Base-by-base conservation (phyloP, 345 rosid species). In the Trapa bicornis region DNA sequence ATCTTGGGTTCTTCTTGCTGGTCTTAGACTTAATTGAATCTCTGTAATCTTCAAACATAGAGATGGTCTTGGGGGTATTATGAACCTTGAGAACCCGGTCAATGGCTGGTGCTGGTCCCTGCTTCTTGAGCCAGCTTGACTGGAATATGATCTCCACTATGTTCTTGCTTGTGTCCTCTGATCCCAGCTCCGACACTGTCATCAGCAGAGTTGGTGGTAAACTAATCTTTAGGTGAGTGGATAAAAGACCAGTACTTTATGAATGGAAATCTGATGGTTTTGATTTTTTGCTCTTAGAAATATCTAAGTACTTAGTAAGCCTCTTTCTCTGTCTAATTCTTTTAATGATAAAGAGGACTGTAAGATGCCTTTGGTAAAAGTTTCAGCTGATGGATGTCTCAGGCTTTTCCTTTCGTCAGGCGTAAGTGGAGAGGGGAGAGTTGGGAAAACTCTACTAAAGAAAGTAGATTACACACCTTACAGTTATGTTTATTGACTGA, bases 71-170 rank as follows among this genome's bases (percentile, higher is more conserved):
- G 17, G 77, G 86, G 62, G 89, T 85, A 82, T 82, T 89, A 67
- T 83, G 88, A 74, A 89, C 88, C 69, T 85, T 89, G 66, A 89
- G 92, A 75, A 86, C 85, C 61, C 96, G 75, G 42, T 84, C 88
- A 13, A 89, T 89, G 70, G 79, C 74, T 80, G 88, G 86, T 70
- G 85, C 69, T 15, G 96, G 86, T 13, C 79, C 61, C 66, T 86
- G 78, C 71, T 86, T 86, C 82, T 84, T 89, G 54, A 89, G 72
- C 96, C 96, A 86, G 80, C 96, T 89, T 66, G 96, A 89, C 54
- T 89, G 88, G 85, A 89, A 89, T 71, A 88, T 89, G 79, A 89
- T 89, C 74, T 89, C 96, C 75, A 86, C 92, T 70, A 89, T 86
- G 86, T 86, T 85, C 87, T 86, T 86, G 88, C 96, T 86, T 56